Evolutionary conservation across 176 grass and related monocot genomes (phyloP).

Genomic region (Hsuehochloa calcarea): DNA sequence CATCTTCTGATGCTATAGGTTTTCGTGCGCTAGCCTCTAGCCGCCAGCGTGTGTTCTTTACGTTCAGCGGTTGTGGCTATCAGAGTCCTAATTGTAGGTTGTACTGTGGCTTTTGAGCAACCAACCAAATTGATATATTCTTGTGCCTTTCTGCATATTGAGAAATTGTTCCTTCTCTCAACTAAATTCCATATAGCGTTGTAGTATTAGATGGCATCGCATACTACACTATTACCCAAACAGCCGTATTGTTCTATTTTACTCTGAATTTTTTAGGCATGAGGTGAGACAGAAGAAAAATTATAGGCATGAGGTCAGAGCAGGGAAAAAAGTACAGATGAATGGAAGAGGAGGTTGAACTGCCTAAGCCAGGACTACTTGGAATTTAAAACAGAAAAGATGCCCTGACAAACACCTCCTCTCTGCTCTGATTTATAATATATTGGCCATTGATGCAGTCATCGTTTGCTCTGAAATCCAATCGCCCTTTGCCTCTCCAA

Average conservation of each 20-base stretch:
- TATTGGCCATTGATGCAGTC: not conserved
- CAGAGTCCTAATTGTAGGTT: not conserved
- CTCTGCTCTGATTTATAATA: not conserved
- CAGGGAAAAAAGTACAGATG: not conserved
- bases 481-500: not conserved
- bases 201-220: not conserved
- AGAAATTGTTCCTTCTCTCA: not conserved
- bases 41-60: not conserved
- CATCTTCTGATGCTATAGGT: not conserved
- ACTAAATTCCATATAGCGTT: not conserved
- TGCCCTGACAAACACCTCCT: slow-evolving; percentile 20
- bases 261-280: slow-evolving; percentile 7
- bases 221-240: not conserved
- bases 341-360: slow-evolving; percentile 3
- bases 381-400: slow-evolving; percentile 39
- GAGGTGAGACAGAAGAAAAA: not conserved
- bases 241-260: not conserved
- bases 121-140: not conserved
- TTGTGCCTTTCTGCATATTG: not conserved
- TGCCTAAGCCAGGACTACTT: not conserved
- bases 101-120: not conserved
- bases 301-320: slow-evolving; percentile 16
- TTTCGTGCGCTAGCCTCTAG: not conserved
- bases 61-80: not conserved
- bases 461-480: slow-evolving; percentile 22